Conservation (phyloP, 495 filamentous ascomycete species). For the Aspergillus funiculosus region DNA sequence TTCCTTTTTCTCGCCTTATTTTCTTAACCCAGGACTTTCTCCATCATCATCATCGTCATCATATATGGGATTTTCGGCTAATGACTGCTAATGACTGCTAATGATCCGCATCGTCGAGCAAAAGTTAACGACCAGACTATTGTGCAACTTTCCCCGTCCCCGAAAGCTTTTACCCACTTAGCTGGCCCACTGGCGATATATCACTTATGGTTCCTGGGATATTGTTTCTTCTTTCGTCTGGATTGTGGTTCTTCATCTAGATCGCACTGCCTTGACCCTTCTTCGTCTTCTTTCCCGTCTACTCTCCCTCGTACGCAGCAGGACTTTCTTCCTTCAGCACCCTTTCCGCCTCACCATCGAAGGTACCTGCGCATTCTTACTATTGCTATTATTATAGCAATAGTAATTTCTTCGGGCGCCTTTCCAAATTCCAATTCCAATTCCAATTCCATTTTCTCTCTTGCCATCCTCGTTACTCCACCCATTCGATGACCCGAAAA, state of each 20-base stretch:
- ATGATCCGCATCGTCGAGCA: no score
- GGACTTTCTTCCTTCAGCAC: neutral
- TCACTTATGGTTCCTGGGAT: conserved; percentile 8
- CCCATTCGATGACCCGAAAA: conserved; percentile 17
- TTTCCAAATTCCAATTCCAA: conserved; percentile 7
- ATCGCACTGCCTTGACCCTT: neutral
- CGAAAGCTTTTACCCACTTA: conserved; percentile 9
- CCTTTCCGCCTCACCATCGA: no score
- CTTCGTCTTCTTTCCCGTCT: neutral
- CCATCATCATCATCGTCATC: no score
- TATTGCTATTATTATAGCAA: no score
- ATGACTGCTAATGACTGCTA: no score
- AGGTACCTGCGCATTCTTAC: neutral
- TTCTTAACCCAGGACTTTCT: no score
- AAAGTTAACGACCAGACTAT: conserved; percentile 11
- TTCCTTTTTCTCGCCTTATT: neutral
- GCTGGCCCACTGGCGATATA: conserved; percentile 12
- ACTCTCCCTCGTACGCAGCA: neutral
- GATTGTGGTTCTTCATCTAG: conserved; percentile 1
- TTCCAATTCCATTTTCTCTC: conserved; percentile 6
- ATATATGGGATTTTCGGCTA: no score
- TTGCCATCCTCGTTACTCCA: conserved; percentile 14
- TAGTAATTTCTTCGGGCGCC: conserved; percentile 1
- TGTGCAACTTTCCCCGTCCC: conserved; percentile 5
- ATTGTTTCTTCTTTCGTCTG: conserved; percentile 6